These are phyloP conservation scores for Fusarium chuoi DNA, from an alignment of 2,329 filamentous ascomycete species.

Conservation along the genomic window DNA sequence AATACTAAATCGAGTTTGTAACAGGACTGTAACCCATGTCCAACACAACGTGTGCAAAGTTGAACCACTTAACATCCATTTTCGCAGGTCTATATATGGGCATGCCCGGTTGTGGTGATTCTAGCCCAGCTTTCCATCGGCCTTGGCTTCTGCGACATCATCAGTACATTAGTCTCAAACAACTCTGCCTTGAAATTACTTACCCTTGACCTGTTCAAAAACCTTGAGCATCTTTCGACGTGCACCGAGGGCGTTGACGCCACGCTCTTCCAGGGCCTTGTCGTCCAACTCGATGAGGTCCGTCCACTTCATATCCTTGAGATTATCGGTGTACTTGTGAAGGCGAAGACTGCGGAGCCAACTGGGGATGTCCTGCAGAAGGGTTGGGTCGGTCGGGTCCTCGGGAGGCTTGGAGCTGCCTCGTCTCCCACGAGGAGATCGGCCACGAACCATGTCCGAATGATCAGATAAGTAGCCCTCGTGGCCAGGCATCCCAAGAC, in stretches of 20 bases:
- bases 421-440: constrained; percentile 89
- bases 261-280: constrained; percentile 88
- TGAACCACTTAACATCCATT: not conserved
- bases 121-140: constrained; percentile 74
- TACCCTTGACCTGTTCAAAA: constrained; percentile 93
- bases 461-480: constrained; percentile 95
- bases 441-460: constrained; percentile 88
- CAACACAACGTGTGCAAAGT: constrained; percentile 9
- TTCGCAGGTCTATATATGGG: constrained; percentile 17
- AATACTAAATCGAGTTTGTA: constrained; percentile 1
- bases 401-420: constrained; percentile 98
- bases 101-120: constrained; percentile 21
- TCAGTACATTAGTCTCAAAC: constrained; percentile 30
- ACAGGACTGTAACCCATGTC: constrained; percentile 4
- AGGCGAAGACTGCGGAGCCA: constrained; percentile 95
- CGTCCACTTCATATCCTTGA: constrained; percentile 97
- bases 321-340: constrained; percentile 98
- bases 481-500: constrained; percentile 74
- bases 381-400: constrained; percentile 89
- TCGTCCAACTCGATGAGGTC: constrained; percentile 93
- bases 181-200: constrained; percentile 26
- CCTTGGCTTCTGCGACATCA: constrained; percentile 69
- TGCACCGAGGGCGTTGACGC: constrained; percentile 94
- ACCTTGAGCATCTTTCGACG: constrained; percentile 99
- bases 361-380: constrained; percentile 93